Evolutionary conservation across 192 early-diverging fungal species (phyloP).

Genomic region (Bifiguratus adelaidae): DNA sequence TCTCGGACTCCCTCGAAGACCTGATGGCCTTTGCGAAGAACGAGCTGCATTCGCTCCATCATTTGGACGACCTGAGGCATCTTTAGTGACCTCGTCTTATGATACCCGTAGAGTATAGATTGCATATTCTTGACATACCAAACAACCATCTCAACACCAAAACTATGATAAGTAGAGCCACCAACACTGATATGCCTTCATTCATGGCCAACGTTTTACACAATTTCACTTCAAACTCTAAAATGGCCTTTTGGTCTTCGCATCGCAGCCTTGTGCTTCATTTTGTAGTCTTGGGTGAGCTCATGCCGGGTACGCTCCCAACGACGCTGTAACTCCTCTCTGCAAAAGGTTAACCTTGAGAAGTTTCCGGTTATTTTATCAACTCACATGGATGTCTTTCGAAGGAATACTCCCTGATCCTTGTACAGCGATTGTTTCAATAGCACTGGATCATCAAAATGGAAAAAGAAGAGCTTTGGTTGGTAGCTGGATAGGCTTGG

Average conservation of each 20-base stretch:
- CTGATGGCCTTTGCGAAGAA: too few species aligned
- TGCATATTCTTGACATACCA: too few species aligned
- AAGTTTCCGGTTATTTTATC: too few species aligned
- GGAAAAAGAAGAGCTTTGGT: conserved; percentile 31
- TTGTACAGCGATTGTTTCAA: conserved; percentile 12
- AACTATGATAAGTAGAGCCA: conserved; percentile 46
- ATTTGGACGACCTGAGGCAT: too few species aligned
- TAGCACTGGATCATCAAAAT: conserved; percentile 21
- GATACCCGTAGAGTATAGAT: too few species aligned
- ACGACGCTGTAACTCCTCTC: too few species aligned
- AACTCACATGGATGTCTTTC: conserved; percentile 27
- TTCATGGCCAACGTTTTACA: conserved; percentile 30
- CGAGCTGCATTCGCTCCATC: too few species aligned
- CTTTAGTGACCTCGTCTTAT: too few species aligned
- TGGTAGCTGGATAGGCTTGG: not conserved
- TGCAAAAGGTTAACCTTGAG: too few species aligned
- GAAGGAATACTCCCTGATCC: conserved; percentile 22
- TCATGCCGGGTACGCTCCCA: conserved; percentile 43
- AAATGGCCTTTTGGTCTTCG: too few species aligned
- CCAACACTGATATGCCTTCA: conserved; percentile 43
- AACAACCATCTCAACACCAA: conserved; percentile 44
- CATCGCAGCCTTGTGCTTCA: conserved; percentile 51
- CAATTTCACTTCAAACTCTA: too few species aligned
- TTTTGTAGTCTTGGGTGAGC: conserved; percentile 50
- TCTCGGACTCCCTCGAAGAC: too few species aligned